A percentile compares a stretch with the other conserved stretches of the same genome.
Evolutionary conservation across 768 basidiomycete genomes (phyloP).

Genomic region (Albatrellus ellisii): DNA sequence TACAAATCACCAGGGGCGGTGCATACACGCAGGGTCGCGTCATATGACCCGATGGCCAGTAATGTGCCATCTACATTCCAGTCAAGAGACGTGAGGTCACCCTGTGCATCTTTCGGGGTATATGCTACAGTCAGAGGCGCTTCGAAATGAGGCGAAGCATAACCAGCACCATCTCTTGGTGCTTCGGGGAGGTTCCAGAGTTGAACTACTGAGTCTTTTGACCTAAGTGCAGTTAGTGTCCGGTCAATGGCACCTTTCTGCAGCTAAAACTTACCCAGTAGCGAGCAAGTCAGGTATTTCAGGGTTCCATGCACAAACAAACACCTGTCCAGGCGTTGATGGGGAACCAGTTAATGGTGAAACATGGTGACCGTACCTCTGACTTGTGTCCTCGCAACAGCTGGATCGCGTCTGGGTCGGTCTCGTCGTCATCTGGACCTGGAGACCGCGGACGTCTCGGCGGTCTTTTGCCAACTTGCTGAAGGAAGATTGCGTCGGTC

Average conservation of each 20-base stretch:
- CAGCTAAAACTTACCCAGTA: constrained; percentile 42
- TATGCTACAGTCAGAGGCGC: constrained; percentile 35
- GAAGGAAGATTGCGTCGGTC: constrained; percentile 1
- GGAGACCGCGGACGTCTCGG: constrained; percentile 18
- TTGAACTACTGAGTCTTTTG: constrained; percentile 64
- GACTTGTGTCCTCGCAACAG: constrained; percentile 35
- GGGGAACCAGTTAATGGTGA: not conserved
- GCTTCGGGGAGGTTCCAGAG: constrained; percentile 53
- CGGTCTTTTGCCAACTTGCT: not conserved
- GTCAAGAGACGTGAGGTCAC: constrained; percentile 62
- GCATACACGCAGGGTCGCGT: constrained; percentile 56
- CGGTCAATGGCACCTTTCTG: not conserved
- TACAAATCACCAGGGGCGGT: constrained; percentile 48
- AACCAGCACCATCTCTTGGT: constrained; percentile 13
- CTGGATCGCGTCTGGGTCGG: constrained; percentile 29
- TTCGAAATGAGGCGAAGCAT: constrained; percentile 15
- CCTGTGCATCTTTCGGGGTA: constrained; percentile 32
- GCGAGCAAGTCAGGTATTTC: constrained; percentile 43
- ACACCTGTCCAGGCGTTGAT: constrained; percentile 37
- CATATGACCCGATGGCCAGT: constrained; percentile 69
- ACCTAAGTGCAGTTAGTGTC: constrained; percentile 25
- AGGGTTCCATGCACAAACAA: constrained; percentile 74
- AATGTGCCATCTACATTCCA: constrained; percentile 68
- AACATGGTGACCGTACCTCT: constrained; percentile 9
- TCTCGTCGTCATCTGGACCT: constrained; percentile 11